Evolutionary conservation across 1,284 basidiomycete genomes (phyloP).

Genomic region (Ceratobasidium sp.): DNA sequence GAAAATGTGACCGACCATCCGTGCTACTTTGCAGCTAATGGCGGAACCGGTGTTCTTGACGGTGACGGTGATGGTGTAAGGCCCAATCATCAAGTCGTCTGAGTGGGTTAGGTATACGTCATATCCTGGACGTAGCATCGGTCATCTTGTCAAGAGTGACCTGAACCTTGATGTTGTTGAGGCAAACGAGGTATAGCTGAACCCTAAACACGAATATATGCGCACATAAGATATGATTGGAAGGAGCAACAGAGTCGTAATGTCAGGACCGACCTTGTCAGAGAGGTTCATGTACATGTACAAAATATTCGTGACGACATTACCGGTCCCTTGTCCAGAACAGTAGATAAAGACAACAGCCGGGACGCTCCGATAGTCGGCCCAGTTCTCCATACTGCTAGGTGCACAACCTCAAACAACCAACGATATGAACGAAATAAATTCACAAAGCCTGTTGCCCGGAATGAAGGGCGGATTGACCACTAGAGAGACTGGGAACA

Average conservation of each 20-base stretch:
- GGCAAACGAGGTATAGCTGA: conserved; percentile 58
- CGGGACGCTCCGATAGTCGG: conserved; percentile 52
- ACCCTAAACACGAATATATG: neutral
- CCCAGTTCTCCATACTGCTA: conserved; percentile 55
- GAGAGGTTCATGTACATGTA: conserved; percentile 57
- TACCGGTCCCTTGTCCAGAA: conserved; percentile 60
- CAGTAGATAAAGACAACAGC: conserved; percentile 51
- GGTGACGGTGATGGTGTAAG: conserved; percentile 16
- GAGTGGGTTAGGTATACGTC: neutral
- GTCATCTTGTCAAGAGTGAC: conserved; percentile 1
- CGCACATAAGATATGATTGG: conserved; percentile 16
- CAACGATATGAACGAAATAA: neutral
- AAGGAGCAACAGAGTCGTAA: neutral
- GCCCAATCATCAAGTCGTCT: neutral
- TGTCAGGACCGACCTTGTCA: conserved; percentile 51
- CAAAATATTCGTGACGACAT: conserved; percentile 56
- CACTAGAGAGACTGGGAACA: conserved; percentile 66
- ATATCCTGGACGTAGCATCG: neutral
- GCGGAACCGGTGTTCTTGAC: conserved; percentile 34
- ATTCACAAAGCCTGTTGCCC: conserved; percentile 55
- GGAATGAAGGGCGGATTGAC: conserved; percentile 68
- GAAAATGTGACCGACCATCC: neutral
- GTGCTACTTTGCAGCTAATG: conserved; percentile 21
- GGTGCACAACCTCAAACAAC: conserved; percentile 62
- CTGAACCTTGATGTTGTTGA: conserved; percentile 51